Evolutionary conservation across 2,329 filamentous ascomycete genomes (phyloP), one percentile per base, ranked within the genome.

Genomic region (Colletotrichum scovillei): DNA sequence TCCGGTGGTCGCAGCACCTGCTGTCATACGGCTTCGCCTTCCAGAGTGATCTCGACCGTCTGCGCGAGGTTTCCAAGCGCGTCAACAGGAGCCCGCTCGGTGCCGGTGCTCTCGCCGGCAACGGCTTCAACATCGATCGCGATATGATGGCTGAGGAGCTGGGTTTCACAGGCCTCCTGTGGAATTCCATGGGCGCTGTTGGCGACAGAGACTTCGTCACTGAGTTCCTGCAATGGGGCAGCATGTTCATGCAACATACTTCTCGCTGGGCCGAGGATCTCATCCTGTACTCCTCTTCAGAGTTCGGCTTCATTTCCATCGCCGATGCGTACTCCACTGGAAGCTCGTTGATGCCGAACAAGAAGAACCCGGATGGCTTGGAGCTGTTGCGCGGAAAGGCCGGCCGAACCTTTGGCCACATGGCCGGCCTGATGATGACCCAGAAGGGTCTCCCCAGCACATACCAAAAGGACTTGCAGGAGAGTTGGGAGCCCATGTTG

Each of bases 401-500:
- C 63, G 94, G 94, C 1, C 88, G 93, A 76, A 89, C 91, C 4
- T 96, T 97, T 79, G 95, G 94, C 30, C 92, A 95, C 76, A 93
- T 96, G 91, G 90, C 93, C 5, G 94, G 94, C 49, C 84, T 97
- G 76, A 94, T 94, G 89, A 92, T 92, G 85, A 94, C 91, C 49
- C 87, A 85, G 67, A 89, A 89, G 81, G 93, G 93, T 69, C 89
- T 97, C 32, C 93, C 94, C 2, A 93, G 90, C 56, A 95, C 93
- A 3, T 97, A 97, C 87, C 96, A 97, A 87, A 97, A 97, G 84
- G 94, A 97, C 82, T 84, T 97, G n/a, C 94, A 98, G 83, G 95
- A 97, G 84, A 92, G 91, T 72, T 92, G 94, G 74, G 93, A 97
- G 86, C 92, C 93, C n/a, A 91, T 97, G 84, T 89, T 97, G 62